phyloP scores from a whole-genome alignment of 164 flowering plant species.

The Nymphaea colorata region DNA sequence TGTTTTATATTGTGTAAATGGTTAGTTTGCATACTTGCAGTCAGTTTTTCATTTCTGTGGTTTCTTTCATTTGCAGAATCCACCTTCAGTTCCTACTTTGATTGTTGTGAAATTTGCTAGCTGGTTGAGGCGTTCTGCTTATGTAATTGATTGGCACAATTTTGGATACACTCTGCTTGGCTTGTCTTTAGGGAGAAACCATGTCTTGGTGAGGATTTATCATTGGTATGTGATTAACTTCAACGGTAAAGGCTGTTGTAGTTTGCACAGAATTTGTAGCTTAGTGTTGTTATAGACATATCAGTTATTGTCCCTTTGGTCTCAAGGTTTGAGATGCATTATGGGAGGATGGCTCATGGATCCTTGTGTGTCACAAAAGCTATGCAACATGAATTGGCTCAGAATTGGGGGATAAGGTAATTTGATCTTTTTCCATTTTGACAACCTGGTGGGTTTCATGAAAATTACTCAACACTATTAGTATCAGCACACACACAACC shows the following conservation, averaged over 20 bases:
- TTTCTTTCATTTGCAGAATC: conserved; percentile 43
- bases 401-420: conserved; percentile 90
- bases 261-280: neutral
- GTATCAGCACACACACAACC: no score
- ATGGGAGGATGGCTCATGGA: conserved; percentile 78
- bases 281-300: neutral
- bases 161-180: conserved; percentile 85
- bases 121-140: conserved; percentile 49
- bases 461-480: no score
- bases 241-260: no score
- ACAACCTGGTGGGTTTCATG: no score
- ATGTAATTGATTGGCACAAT: conserved; percentile 91
- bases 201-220: conserved; percentile 57
- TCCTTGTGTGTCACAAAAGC: conserved; percentile 87
- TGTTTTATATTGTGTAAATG: neutral
- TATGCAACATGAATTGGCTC: conserved; percentile 94
- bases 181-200: conserved; percentile 75
- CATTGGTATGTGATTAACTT: conserved; percentile 39
- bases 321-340: conserved; percentile 69
- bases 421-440: neutral
- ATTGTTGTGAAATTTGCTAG: conserved; percentile 88
- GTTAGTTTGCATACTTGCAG: neutral
- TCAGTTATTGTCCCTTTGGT: conserved; percentile 1
- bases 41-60: neutral
- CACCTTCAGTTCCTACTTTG: conserved; percentile 94